Evolutionary conservation across 2,329 filamentous ascomycete species (phyloP), one percentile per base, ranked within the genome.

Genomic region (Cercospora brassicicola): DNA sequence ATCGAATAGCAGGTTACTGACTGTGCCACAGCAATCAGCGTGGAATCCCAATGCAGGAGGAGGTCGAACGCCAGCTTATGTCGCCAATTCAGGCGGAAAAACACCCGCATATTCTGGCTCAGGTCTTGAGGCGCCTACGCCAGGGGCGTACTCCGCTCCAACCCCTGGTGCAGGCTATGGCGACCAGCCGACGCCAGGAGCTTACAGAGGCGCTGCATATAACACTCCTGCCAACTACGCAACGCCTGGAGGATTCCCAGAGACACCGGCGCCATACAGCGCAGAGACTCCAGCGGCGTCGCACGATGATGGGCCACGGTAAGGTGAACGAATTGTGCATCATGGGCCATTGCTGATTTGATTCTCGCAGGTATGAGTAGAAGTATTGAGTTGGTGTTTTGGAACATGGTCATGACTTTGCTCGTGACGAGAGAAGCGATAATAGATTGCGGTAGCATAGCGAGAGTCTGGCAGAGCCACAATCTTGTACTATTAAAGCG

Each of bases 81-180:
- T 71, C n/a, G 56, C 84, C 86, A 53, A 79, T 71, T 33, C 79
- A 65, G 90, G 90, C 7, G 89, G 88, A n/a, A 90, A 94, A 79
- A 96, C 93, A 0, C 93, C 93, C 2, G 89, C 88, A 1, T 93
- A 91, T 76, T 62, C 68, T 26, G 76, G 75, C 20, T 64, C 61
- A 13, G 72, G 75, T 0, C 92, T 91, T 73, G 91, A 94, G 73
- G 90, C 89, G 3, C 90, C 89, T 15, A 81, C 78, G 6, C 79
- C 79, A 9, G 78, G 78, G 42, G 80, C 76, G 60, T 81, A 80
- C 75, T 78, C 78, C 45, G 81, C 81, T 11, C 81, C 81, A 0
- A 82, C 80, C 1, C 81, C 81, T 23, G 79, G 80, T 5, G 66
- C 66, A 70, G 66, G 72, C 10, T 79, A 75, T 18, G 75, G 74